Base-by-base conservation (phyloP, 768 basidiomycete species). In the Mycena maculata region DNA sequence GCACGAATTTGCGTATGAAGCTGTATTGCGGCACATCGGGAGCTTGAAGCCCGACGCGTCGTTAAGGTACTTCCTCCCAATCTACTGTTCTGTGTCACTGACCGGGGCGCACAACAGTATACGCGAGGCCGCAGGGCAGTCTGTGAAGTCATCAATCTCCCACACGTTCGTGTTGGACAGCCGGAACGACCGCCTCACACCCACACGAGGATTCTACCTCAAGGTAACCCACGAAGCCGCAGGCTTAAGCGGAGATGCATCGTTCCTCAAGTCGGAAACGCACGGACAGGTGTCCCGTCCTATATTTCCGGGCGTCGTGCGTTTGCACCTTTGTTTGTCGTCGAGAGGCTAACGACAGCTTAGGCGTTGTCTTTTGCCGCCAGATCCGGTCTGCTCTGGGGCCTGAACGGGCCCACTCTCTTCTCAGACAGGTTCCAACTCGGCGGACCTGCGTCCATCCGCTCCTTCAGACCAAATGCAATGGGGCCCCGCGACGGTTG, bases 381-480 rank as follows among this genome's bases (percentile, higher is more conserved):
- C 2, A 84, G 91, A 11, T 81, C 88, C 0, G 96, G 96, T 2
- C 63, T 93, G 27, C 79, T 99, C 13, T 87, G 87, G 74, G 87
- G 90, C 50, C 76, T 97, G 28, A 70, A 71, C 9, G 79, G 82
- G 13, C 77, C 82, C 15, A 84, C 86, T 9, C 84, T 89, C 25
- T 92, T 94, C 72, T 85, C 89, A 1, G 98, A 99, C 78, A 88
- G 95, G 7, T 95, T 95, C 77, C 96, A 97, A 70, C 85, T 98
- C 0, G 98, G 98, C 28, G 98, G 98, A 0, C 96, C 98, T 0
- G 87, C 91, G 9, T 94, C 89, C 58, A 84, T 99, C 0, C 84
- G 98, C 7, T 87, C 88, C 55, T 96, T 97, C 79, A 85, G 85
- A 47, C 82, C 84, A 8, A 94, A 93, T 73, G 83, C 89, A 4